Conservation (phyloP, 2,329 filamentous ascomycete species). For the Fusarium nanum region DNA sequence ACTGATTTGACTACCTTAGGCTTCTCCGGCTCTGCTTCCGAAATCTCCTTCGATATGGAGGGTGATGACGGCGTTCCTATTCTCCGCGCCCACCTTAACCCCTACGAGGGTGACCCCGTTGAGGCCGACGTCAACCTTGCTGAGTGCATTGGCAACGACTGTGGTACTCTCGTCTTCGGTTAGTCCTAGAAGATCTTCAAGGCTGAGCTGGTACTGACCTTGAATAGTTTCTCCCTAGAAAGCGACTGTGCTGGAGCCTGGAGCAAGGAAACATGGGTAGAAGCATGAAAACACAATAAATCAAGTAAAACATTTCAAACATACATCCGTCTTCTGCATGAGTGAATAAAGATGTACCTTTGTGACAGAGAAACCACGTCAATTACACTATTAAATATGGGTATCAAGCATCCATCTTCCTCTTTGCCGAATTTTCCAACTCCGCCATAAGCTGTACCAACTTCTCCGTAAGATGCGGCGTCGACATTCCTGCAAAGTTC, state of each 20-base stretch:
- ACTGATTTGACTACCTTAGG: slow-evolving; percentile 30
- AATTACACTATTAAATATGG: neutral
- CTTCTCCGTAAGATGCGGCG: slow-evolving; percentile 30
- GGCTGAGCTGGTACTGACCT: neutral
- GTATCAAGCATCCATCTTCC: slow-evolving; percentile 29
- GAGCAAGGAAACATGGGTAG: neutral
- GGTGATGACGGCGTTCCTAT: slow-evolving; percentile 62
- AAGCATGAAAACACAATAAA: neutral
- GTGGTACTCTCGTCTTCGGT: slow-evolving; percentile 53
- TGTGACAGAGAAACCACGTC: neutral
- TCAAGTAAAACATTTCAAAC: slow-evolving; percentile 6
- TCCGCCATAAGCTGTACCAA: slow-evolving; percentile 35
- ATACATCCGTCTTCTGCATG: rapidly evolving
- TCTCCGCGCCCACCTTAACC: slow-evolving; percentile 62
- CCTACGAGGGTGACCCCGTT: slow-evolving; percentile 55
- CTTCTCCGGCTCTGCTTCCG: slow-evolving; percentile 60
- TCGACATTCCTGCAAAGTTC: slow-evolving; percentile 18
- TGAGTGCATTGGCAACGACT: slow-evolving; percentile 64
- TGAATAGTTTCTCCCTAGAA: slow-evolving; percentile 1
- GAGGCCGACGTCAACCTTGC: slow-evolving; percentile 65
- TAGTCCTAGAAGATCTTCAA: neutral
- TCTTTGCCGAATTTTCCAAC: slow-evolving; percentile 31
- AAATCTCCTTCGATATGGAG: slow-evolving; percentile 62
- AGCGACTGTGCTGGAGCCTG: neutral
- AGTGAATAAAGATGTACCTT: rapidly evolving